Evolutionary conservation across 2,329 filamentous ascomycete genomes (phyloP), one percentile per base, ranked within the genome.

Genomic region (Apiospora malaysiana): DNA sequence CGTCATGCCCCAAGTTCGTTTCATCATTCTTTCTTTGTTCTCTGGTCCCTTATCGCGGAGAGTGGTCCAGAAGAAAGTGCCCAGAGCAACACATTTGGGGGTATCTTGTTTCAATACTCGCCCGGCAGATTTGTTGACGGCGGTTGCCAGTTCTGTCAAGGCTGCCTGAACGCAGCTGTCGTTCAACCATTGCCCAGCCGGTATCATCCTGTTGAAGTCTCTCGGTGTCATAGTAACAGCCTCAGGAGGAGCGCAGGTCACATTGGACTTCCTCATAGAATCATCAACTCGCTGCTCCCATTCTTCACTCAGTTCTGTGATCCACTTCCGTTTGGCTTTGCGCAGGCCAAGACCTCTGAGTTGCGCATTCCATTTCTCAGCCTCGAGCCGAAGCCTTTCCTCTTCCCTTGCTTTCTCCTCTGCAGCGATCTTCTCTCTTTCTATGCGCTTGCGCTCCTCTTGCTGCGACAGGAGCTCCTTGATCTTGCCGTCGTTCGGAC

Each of bases 81-180:
- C 89, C 74, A 92, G 86, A 0, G 87, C 86, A 66, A 91, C 85
- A 73, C 89, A 90, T 70, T 89, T 89, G 7, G 91, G 90, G 2
- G 87, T 84, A 46, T 82, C 80, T 46, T 76, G 81, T 77, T 83
- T 86, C 71, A 81, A 76, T 73, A 82, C 83, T 69, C 85, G 85
- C 37, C 89, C 89, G 40, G 85, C 86, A 43, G 85, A 82, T 71
- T 85, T 81, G 77, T 92, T 92, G 76, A 90, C 81, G 68, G 85
- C 86, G 21, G 85, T 83, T 66, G 90, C 89, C 18, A 94, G 82
- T 77, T 89, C 87, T 40, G 86, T 81, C 37, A 94, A 84, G 66
- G 89, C 88, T 18, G 88, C 88, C 75, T 94, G 93, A 75, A 95
- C 88, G 68, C 92, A 88, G 75, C 93, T 91, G 78, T 95, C 93